phyloP scores from a whole-genome alignment of 2,329 filamentous ascomycete genomes.

The Fusarium pininemorale region DNA sequence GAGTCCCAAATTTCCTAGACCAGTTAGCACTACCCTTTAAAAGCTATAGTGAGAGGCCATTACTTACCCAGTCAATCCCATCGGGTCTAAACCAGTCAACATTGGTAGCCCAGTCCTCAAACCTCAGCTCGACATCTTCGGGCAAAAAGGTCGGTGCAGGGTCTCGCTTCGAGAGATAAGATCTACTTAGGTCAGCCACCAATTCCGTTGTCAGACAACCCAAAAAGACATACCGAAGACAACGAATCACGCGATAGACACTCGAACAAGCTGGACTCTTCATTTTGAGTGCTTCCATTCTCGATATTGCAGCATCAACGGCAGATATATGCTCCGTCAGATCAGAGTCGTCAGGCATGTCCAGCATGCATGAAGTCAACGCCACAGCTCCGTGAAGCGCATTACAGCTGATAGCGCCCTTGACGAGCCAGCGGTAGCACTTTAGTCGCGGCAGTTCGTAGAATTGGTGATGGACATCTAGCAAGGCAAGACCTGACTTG shows the following conservation, averaged over 20 bases:
- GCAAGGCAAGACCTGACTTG: neutral
- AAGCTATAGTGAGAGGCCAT: accelerated
- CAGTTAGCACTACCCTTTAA: accelerated
- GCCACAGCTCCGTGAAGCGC: slow-evolving; percentile 1
- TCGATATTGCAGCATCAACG: neutral
- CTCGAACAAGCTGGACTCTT: slow-evolving; percentile 13
- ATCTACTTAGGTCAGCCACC: neutral
- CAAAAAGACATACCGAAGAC: neutral
- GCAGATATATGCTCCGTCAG: neutral
- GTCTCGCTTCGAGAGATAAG: slow-evolving; percentile 1
- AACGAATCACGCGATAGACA: slow-evolving; percentile 1
- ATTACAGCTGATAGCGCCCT: slow-evolving; percentile 3
- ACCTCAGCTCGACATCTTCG: neutral
- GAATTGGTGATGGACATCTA: slow-evolving; percentile 14
- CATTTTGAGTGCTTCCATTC: slow-evolving; percentile 8
- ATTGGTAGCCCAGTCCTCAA: slow-evolving; percentile 15
- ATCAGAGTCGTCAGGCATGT: slow-evolving; percentile 7
- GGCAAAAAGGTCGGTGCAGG: neutral
- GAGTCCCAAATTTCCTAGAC: neutral
- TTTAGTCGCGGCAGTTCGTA: neutral
- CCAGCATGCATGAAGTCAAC: slow-evolving; percentile 1
- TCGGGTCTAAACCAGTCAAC: slow-evolving; percentile 16
- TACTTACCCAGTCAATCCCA: slow-evolving; percentile 14
- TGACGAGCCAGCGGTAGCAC: slow-evolving; percentile 14
- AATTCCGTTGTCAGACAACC: accelerated